A percentile compares a stretch with the other conserved stretches of the same genome.
Conservation (phyloP, 192 early-diverging fungal genomes). For the Anaeromyces robustus region DNA sequence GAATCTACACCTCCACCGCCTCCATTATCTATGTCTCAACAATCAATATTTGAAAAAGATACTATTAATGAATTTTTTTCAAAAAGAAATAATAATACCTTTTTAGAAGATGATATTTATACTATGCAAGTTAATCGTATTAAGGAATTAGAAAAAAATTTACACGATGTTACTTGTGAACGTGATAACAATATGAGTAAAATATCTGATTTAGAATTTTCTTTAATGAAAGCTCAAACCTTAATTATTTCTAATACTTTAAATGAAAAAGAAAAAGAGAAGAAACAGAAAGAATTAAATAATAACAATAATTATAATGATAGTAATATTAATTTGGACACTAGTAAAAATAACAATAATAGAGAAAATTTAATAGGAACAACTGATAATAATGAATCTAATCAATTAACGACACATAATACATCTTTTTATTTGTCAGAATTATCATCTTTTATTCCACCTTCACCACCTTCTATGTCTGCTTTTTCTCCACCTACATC, state of each 20-base stretch:
- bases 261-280: neutral
- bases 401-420: neutral
- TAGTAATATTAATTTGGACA: neutral
- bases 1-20: neutral
- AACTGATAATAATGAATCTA: neutral
- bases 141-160: neutral
- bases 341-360: neutral
- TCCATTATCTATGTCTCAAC: too few relatives aligned
- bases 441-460: neutral
- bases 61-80: too few relatives aligned
- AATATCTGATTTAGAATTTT: neutral
- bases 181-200: neutral
- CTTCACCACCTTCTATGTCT: neutral
- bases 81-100: too few relatives aligned
- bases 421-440: neutral
- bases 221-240: neutral
- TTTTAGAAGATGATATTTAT: neutral
- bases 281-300: neutral
- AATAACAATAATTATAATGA: neutral
- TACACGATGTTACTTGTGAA: neutral
- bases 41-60: too few relatives aligned
- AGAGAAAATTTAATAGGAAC: too few relatives aligned
- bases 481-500: neutral
- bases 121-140: neutral
- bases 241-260: neutral